Evolutionary conservation across 2,329 filamentous ascomycete species (phyloP).

Genomic region (Teratosphaeria pseudoeucalypti): DNA sequence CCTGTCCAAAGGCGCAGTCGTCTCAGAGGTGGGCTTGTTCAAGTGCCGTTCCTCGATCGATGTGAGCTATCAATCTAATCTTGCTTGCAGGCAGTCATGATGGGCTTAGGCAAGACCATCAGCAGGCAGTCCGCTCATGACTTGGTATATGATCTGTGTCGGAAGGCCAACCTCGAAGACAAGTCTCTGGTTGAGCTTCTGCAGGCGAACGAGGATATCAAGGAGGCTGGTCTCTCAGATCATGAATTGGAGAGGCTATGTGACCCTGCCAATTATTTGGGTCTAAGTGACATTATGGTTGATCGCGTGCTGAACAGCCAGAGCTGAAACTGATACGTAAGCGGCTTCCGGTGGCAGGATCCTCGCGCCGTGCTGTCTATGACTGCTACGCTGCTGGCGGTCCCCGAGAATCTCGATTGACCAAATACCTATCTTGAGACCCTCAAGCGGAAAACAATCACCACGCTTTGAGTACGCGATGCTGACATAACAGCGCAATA

Average conservation of each 20-base stretch:
- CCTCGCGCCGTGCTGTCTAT: too few relatives aligned
- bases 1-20: slow-evolving; percentile 25
- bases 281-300: slow-evolving; percentile 10
- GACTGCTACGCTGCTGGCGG: too few relatives aligned
- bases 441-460: too few relatives aligned
- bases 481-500: neutral
- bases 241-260: slow-evolving; percentile 14
- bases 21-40: slow-evolving; percentile 21
- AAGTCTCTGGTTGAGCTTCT: slow-evolving; percentile 12
- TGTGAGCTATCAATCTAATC: neutral
- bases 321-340: neutral
- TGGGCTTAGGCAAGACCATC: slow-evolving; percentile 24
- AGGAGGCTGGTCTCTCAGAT: slow-evolving; percentile 5
- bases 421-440: too few relatives aligned
- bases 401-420: too few relatives aligned
- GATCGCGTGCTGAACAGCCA: slow-evolving; percentile 7
- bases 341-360: too few relatives aligned
- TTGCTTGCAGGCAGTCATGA: slow-evolving; percentile 25
- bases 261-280: slow-evolving; percentile 16
- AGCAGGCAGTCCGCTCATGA: slow-evolving; percentile 27
- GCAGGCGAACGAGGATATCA: slow-evolving; percentile 9
- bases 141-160: slow-evolving; percentile 27
- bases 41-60: neutral
- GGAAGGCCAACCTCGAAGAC: slow-evolving; percentile 13
- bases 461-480: too few relatives aligned